These are phyloP conservation scores for Botrytis pseudocinerea DNA, from an alignment of 2,329 filamentous ascomycete genomes.

Conservation along the genomic window DNA sequence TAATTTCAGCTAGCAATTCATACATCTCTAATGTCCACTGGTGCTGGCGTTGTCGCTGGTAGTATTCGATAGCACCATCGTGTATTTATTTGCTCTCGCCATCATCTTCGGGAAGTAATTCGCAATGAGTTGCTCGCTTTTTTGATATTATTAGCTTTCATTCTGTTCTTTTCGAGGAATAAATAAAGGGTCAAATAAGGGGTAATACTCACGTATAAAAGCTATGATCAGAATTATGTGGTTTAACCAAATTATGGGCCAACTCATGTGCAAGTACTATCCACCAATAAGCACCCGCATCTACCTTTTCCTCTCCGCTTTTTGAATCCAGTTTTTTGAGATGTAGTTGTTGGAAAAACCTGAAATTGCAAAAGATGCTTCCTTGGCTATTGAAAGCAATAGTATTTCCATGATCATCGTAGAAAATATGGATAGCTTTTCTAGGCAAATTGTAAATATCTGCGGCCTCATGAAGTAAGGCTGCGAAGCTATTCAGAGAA, in stretches of 20 bases:
- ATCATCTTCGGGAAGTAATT: conserved; percentile 75
- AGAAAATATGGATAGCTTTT: conserved; percentile 79
- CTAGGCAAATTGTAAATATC: conserved; percentile 70
- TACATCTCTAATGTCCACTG: background rate
- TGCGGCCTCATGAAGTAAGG: conserved; percentile 67
- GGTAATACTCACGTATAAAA: conserved; percentile 67
- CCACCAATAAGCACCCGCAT: conserved; percentile 87
- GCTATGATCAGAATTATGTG: conserved; percentile 77
- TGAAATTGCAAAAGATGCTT: conserved; percentile 89
- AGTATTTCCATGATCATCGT: conserved; percentile 73
- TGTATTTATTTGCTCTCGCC: conserved; percentile 32
- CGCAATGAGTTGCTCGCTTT: conserved; percentile 72
- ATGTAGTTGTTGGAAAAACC: conserved; percentile 83
- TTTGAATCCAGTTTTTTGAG: conserved; percentile 48
- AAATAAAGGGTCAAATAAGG: background rate
- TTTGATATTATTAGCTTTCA: background rate
- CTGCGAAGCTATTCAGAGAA: conserved; percentile 68
- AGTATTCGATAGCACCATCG: background rate
- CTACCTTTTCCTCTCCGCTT: conserved; percentile 53
- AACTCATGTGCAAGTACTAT: conserved; percentile 94
- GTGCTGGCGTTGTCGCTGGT: background rate
- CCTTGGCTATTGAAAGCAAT: conserved; percentile 92
- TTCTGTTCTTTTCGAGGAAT: too few species aligned
- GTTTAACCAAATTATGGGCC: conserved; percentile 84
- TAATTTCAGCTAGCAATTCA: background rate